Evolutionary conservation across 805 yeast species (phyloP), one percentile per base, ranked within the genome.

Genomic region (Yarrowia alimentaria): DNA sequence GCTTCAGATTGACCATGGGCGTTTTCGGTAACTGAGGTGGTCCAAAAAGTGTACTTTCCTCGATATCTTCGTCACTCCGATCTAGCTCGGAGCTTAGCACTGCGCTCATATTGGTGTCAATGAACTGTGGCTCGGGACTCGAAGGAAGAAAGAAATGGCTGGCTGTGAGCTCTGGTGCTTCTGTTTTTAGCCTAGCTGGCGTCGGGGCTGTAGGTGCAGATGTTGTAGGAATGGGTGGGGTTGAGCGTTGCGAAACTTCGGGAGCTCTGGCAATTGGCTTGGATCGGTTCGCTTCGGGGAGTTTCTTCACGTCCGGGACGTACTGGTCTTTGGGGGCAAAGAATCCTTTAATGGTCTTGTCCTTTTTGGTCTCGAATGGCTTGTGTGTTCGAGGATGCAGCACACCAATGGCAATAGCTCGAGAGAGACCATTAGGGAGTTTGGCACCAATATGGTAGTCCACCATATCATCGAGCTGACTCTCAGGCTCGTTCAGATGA

Each of bases 401-500:
- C 30, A 30, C n/a, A 2, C 50, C 50, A 1, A 29, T 30, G 6
- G 50, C 50, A 14, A 43, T 31, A 5, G 37, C 50, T 30, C 50
- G 10, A 8, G 37, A 30, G n/a, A 43, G 4, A 10, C 22, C 28
- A 5, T 16, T 21, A 4, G 33, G 40, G 9, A 51, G 10, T 16
- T 32, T 79, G 55, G 69, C 65, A 33, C 76, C 73, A 8, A 68
- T 61, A 16, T 64, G 67, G 22, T 26, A 30, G 37, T 73, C 60
- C 3, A 64, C 58, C 16, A 58, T 58, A 3, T 63, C 61, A 19
- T 61, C 53, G 2, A 61, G 49, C 5, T 62, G 60, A 3, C 63
- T 68, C 0, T 64, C 67, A 0, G 84, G 81, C 3, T 74, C 76
- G 57, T 77, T 79, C 56, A 91, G 69, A 25, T 86, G 78, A 1